These are phyloP conservation scores for Didymosphaeria variabile DNA, from an alignment of 2,329 filamentous ascomycete species.

Conservation along the genomic window DNA sequence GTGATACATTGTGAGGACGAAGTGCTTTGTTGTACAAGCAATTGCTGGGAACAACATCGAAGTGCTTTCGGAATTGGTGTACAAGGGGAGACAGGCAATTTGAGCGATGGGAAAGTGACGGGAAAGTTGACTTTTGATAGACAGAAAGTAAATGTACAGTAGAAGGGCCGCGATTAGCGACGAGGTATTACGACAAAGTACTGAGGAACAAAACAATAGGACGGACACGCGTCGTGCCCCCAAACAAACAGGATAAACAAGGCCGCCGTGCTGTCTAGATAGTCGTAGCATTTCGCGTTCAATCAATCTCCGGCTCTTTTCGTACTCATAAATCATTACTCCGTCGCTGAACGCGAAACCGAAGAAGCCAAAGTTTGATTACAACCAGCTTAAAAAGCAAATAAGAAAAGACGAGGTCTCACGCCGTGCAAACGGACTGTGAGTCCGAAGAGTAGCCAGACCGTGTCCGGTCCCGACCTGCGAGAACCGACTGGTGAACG, in stretches of 20 bases:
- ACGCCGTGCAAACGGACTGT: conserved; percentile 4
- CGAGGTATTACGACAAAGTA: conserved; percentile 10
- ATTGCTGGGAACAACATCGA: not conserved
- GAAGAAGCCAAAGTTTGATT: not conserved
- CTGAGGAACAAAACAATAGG: not conserved
- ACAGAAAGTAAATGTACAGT: conserved; percentile 8
- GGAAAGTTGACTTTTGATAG: not conserved
- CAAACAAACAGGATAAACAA: not conserved
- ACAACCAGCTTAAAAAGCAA: not conserved
- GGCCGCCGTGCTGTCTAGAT: conserved; percentile 9
- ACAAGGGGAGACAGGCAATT: conserved; percentile 5
- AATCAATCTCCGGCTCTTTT: conserved; percentile 6
- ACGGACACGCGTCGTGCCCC: not conserved
- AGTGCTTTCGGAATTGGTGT: not conserved
- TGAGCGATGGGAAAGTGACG: not conserved
- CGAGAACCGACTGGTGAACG: conserved; percentile 11
- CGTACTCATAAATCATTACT: conserved; percentile 12
- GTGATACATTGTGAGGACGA: conserved; percentile 7
- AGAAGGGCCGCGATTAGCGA: conserved; percentile 1
- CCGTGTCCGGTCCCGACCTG: conserved; percentile 11
- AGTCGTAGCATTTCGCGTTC: conserved; percentile 4
- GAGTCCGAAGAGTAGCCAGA: not conserved
- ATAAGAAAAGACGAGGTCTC: not conserved
- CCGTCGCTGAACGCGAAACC: conserved; percentile 13
- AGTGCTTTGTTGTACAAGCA: conserved; percentile 6